Base-by-base conservation (phyloP, 768 basidiomycete genomes). In the Lepiota brunneoincarnata region DNA sequence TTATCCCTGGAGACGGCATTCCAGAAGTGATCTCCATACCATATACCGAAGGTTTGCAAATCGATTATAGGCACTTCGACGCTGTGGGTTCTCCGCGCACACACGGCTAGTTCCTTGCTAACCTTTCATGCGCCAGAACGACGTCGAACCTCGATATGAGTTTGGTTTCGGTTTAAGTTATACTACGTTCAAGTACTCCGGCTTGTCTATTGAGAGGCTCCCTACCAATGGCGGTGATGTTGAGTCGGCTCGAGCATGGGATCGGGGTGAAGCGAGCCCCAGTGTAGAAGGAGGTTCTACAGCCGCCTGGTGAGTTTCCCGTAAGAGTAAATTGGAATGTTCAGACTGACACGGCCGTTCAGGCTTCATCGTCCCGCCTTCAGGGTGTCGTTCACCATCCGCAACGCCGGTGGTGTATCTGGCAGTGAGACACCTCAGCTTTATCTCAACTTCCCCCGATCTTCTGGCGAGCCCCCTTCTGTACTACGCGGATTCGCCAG, bases 111-210 rank as follows among this genome's bases (percentile, higher is more conserved):
- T 43, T 28, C 6, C n/a, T 36, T 44, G 46, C 47, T 58, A 18
- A 31, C 14, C 28, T 34, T 67, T 31, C 14, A 43, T 50, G 26
- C 7, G 7, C 11, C 31, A 87, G 80, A 72, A 81, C 67, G 80
- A 85, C 57, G 90, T 92, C 58, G 76, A 76, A 0, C 91, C 91
- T 3, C 87, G 89, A 35, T 93, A 83, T 63, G 90, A 91, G 63
- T 98, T 98, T 66, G 94, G 94, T 4, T 95, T 85, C 64, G 94
- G 94, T 0, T 67, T 95, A 63, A 89, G 85, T 52, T 98, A 97
- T 72, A 88, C 94, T 36, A 78, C 70, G 2, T 98, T 95, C 67
- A 68, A 78, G 28, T 95, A 92, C 66, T 81, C 76, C 39, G 71
- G 78, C 28, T 71, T 94, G 10, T 59, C 73, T 2, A 69, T 90